phyloP scores from a whole-genome alignment of 2,329 filamentous ascomycete species.

The Colletotrichum noveboracense region DNA sequence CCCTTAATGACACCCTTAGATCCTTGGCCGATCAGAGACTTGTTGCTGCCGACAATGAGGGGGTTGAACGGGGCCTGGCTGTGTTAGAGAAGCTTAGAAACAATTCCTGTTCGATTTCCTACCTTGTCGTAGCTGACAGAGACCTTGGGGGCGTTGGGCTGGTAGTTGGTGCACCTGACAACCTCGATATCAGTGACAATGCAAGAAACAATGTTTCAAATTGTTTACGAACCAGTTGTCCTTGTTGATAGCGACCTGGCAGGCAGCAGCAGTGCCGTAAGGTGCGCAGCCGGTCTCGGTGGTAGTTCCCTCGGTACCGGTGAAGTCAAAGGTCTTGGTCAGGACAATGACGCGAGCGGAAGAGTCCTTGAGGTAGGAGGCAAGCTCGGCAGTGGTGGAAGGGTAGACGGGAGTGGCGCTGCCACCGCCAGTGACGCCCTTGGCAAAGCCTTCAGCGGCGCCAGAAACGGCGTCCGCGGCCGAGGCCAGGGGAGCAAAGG shows the following conservation, averaged over 20 bases:
- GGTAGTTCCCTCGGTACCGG: conserved; percentile 56
- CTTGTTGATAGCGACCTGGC: conserved; percentile 67
- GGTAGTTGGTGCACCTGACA: conserved; percentile 62
- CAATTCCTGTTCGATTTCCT: neutral
- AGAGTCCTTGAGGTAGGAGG: conserved; percentile 61
- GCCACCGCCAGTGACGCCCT: conserved; percentile 66
- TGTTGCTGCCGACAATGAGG: conserved; percentile 61
- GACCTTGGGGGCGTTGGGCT: conserved; percentile 53
- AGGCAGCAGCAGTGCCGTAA: conserved; percentile 49
- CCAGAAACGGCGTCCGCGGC: conserved; percentile 34
- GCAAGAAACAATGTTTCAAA: neutral
- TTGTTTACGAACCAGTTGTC: conserved; percentile 45
- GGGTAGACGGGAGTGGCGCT: conserved; percentile 59
- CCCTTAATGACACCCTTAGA: conserved; percentile 60
- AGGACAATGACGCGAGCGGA: conserved; percentile 62
- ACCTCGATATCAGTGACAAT: neutral
- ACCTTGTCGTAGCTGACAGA: conserved; percentile 48
- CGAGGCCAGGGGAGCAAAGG: conserved; percentile 13
- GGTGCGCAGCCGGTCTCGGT: conserved; percentile 62
- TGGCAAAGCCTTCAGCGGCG: conserved; percentile 47
- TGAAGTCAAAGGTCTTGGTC: conserved; percentile 61
- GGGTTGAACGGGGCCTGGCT: conserved; percentile 49
- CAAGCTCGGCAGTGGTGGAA: conserved; percentile 57
- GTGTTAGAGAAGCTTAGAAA: neutral
- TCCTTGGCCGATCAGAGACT: conserved; percentile 60